Evolutionary conservation across 2,329 filamentous ascomycete genomes (phyloP).

Genomic region (Clonostachys chloroleuca): DNA sequence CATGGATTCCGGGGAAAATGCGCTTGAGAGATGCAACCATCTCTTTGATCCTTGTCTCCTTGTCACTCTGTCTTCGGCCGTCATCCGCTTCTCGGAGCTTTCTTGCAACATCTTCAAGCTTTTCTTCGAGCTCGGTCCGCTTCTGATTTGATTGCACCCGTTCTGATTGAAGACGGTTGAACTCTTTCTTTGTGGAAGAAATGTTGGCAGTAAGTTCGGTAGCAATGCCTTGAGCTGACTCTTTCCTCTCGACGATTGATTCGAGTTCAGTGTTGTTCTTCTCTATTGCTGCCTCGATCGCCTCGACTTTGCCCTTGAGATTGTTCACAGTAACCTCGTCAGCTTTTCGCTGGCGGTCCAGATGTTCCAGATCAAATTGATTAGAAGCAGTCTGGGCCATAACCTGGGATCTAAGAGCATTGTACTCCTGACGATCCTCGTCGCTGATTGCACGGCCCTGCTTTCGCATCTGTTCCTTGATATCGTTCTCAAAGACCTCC

Average conservation of each 20-base stretch:
- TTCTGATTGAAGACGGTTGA: constrained; percentile 81
- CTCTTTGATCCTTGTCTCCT: constrained; percentile 74
- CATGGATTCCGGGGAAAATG: constrained; percentile 87
- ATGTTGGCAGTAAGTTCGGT: constrained; percentile 74
- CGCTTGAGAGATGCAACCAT: constrained; percentile 83
- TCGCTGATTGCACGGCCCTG: constrained; percentile 84
- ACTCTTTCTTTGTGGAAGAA: constrained; percentile 83
- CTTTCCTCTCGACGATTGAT: constrained; percentile 64
- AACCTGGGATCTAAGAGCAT: constrained; percentile 76
- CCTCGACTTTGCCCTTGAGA: constrained; percentile 82
- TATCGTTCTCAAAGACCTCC: constrained; percentile 82
- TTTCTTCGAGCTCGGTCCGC: constrained; percentile 86
- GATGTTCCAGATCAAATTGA: constrained; percentile 77
- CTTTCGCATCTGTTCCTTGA: constrained; percentile 78
- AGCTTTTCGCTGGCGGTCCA: constrained; percentile 84
- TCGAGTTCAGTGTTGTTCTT: constrained; percentile 70
- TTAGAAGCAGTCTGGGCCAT: constrained; percentile 77
- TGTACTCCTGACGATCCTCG: constrained; percentile 85
- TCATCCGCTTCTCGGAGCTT: constrained; percentile 85
- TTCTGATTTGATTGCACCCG: constrained; percentile 76
- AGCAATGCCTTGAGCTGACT: constrained; percentile 55
- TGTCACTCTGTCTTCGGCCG: constrained; percentile 79
- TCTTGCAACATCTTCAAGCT: constrained; percentile 74
- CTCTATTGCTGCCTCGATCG: constrained; percentile 66
- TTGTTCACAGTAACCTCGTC: constrained; percentile 89